phyloP scores from a whole-genome alignment of 352 stramenopile species.

The Pythium grandisporangium region DNA sequence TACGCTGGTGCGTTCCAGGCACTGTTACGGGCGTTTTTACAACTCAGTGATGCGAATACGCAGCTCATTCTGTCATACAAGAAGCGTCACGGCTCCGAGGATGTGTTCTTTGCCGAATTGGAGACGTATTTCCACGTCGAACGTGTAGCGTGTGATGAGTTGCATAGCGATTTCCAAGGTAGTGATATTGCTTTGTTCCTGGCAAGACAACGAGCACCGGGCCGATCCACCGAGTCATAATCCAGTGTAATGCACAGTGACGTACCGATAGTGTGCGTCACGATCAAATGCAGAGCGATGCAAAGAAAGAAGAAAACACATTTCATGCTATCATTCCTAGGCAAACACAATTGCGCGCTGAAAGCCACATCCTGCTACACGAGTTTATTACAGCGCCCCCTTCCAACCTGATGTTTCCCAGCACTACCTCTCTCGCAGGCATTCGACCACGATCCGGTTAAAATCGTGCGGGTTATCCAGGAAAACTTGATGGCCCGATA shows the following conservation, averaged over 20 bases:
- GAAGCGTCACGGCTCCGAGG: conserved; percentile 50
- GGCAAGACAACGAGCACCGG: conserved; percentile 29
- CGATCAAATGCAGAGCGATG: too few relatives aligned
- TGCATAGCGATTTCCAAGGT: conserved; percentile 61
- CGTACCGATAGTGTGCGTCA: too few relatives aligned
- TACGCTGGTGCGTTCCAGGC: conserved; percentile 62
- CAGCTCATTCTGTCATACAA: conserved; percentile 73
- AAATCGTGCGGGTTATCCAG: conserved; percentile 72
- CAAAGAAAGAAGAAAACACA: too few relatives aligned
- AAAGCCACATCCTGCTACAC: too few relatives aligned
- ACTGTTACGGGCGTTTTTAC: conserved; percentile 38
- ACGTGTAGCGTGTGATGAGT: conserved; percentile 22
- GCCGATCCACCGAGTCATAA: too few relatives aligned
- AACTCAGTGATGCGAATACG: conserved; percentile 28
- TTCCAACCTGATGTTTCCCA: too few relatives aligned
- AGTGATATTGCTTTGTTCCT: conserved; percentile 57
- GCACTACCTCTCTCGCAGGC: conserved; percentile 8
- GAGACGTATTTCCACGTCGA: conserved; percentile 35
- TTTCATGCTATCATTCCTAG: too few relatives aligned
- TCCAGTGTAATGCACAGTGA: too few relatives aligned
- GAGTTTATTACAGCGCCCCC: too few relatives aligned
- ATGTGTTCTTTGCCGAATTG: conserved; percentile 51
- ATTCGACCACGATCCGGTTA: conserved; percentile 48
- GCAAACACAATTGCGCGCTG: too few relatives aligned
- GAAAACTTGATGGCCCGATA: conserved; percentile 74